A percentile compares a stretch with the other conserved stretches of the same genome.
These are phyloP conservation scores for Lolium perenne DNA, from an alignment of 176 grass and related monocot genomes.

Conservation along the genomic window DNA sequence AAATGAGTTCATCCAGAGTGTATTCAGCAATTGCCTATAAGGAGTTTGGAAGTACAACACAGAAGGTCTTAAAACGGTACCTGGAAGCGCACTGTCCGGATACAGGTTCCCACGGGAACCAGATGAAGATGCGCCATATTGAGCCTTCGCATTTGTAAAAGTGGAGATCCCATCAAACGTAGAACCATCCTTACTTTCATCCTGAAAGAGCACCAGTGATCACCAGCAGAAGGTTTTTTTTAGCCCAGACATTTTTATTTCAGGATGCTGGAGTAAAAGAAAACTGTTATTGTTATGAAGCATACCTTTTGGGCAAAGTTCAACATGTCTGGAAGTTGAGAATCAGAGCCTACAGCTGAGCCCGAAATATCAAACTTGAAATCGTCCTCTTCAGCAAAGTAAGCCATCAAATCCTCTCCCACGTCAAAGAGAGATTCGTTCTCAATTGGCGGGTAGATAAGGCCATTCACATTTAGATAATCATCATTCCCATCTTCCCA, in stretches of 20 bases:
- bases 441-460: slow-evolving; percentile 42
- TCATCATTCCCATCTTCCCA: slow-evolving; percentile 45
- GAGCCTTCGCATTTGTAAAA: slow-evolving; percentile 9
- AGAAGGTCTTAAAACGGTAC: slow-evolving; percentile 38
- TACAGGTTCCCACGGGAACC: slow-evolving; percentile 34
- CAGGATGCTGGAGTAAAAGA: not conserved
- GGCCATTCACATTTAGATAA: slow-evolving; percentile 48
- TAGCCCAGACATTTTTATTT: slow-evolving; percentile 6
- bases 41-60: not conserved
- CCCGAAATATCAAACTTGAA: slow-evolving; percentile 53
- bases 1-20: not conserved
- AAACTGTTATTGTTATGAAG: slow-evolving; percentile 10
- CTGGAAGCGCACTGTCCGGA: slow-evolving; percentile 45
- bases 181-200: slow-evolving; percentile 24
- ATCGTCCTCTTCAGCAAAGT: slow-evolving; percentile 68
- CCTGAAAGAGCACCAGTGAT: slow-evolving; percentile 43
- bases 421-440: slow-evolving; percentile 35
- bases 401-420: slow-evolving; percentile 63
- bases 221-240: not conserved
- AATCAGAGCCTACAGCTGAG: slow-evolving; percentile 24
- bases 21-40: not conserved
- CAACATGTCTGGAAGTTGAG: slow-evolving; percentile 34
- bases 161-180: slow-evolving; percentile 6
- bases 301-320: slow-evolving; percentile 61
- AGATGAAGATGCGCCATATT: slow-evolving; percentile 44